These are phyloP conservation scores for Candida tunisiensis DNA, from an alignment of 1,139 yeast genomes.

Conservation along the genomic window DNA sequence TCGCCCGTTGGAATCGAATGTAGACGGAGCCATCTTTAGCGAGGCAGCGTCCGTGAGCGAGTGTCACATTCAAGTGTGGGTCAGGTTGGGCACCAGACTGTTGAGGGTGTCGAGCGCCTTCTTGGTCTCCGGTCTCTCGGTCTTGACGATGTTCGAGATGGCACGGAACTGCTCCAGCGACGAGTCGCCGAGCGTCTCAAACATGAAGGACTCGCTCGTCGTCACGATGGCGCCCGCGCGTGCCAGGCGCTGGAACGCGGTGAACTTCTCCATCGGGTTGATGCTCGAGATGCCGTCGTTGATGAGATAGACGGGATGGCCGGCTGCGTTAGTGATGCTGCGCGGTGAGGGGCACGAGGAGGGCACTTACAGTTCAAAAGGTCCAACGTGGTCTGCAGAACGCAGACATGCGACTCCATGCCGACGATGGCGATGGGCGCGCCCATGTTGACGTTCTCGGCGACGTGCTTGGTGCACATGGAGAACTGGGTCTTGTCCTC, in stretches of 20 bases:
- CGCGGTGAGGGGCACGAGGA: slow-evolving; percentile 2
- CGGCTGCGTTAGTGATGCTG: slow-evolving; percentile 2
- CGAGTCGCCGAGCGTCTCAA: slow-evolving; percentile 23
- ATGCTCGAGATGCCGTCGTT: slow-evolving; percentile 13
- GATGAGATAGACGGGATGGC: slow-evolving; percentile 12
- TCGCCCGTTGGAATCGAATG: too few species aligned
- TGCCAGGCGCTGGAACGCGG: slow-evolving; percentile 11
- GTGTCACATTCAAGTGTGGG: too few species aligned
- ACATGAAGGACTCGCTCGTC: slow-evolving; percentile 21
- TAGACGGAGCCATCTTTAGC: too few species aligned
- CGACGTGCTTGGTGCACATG: slow-evolving; percentile 12
- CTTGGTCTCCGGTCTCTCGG: slow-evolving; percentile 5
- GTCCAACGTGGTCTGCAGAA: slow-evolving; percentile 13
- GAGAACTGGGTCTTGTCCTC: slow-evolving; percentile 13
- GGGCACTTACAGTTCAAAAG: too few species aligned
- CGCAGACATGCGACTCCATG: slow-evolving; percentile 14
- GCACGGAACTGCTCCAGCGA: slow-evolving; percentile 6
- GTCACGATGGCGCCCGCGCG: slow-evolving; percentile 13
- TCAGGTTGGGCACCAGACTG: too few species aligned
- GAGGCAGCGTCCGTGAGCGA: too few species aligned
- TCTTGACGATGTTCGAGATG: slow-evolving; percentile 9
- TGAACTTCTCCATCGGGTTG: slow-evolving; percentile 11
- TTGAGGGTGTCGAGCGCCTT: slow-evolving; percentile 7
- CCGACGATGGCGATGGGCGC: slow-evolving; percentile 12
- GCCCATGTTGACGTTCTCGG: slow-evolving; percentile 4